phyloP scores from a whole-genome alignment of 129 eudicot species.

The Chrysanthemum lavandulifolium region DNA sequence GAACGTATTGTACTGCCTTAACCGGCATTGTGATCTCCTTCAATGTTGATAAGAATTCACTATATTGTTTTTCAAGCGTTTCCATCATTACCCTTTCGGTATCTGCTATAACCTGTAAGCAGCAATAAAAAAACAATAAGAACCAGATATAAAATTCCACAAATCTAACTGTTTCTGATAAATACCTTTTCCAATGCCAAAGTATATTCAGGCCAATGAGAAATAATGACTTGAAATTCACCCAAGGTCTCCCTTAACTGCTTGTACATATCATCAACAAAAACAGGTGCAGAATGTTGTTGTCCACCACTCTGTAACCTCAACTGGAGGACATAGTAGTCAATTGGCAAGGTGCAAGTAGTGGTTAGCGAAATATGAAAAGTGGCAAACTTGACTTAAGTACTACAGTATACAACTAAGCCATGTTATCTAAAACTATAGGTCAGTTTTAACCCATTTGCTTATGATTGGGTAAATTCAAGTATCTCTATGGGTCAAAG shows the following conservation, averaged over 20 bases:
- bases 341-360: constrained; percentile 15
- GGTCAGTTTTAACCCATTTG: neutral
- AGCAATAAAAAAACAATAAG: constrained; percentile 3
- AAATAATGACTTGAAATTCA: constrained; percentile 60
- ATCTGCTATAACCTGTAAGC: constrained; percentile 64
- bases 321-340: constrained; percentile 29
- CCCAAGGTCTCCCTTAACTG: constrained; percentile 49
- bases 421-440: neutral
- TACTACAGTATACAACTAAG: neutral
- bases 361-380: neutral
- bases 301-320: constrained; percentile 39
- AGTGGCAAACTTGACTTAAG: neutral
- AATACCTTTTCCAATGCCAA: constrained; percentile 63
- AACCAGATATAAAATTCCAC: neutral
- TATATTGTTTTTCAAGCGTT: constrained; percentile 64
- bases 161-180: constrained; percentile 23
- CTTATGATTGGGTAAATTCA: too few relatives aligned
- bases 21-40: constrained; percentile 66
- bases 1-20: constrained; percentile 69
- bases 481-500: neutral
- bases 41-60: constrained; percentile 67
- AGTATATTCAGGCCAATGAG: constrained; percentile 76
- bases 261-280: constrained; percentile 68
- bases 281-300: constrained; percentile 48
- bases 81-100: constrained; percentile 69